phyloP scores from a whole-genome alignment of 805 yeast genomes.

The Cyberlindnera euphorbiae region DNA sequence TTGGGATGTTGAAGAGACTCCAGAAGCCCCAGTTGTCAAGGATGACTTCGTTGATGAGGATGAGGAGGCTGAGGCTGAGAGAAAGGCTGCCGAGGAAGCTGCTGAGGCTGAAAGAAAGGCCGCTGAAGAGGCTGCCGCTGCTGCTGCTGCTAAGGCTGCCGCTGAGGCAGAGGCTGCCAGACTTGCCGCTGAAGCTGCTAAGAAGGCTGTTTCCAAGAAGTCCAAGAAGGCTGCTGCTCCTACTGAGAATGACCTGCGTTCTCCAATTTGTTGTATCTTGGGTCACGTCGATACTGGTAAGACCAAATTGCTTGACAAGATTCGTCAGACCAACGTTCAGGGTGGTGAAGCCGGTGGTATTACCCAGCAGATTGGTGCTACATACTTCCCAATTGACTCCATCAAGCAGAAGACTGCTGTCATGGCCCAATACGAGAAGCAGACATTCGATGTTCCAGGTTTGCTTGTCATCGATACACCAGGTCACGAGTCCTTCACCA shows the following conservation, averaged over 20 bases:
- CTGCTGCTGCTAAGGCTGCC: conserved; percentile 23
- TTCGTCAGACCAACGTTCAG: conserved; percentile 98
- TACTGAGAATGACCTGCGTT: conserved; percentile 65
- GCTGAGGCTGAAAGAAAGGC: conserved; percentile 10
- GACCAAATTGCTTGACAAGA: conserved; percentile 92
- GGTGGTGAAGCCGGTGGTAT: conserved; percentile 99
- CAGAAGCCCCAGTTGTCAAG: conserved; percentile 4
- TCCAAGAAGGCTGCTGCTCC: conserved; percentile 14
- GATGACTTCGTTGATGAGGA: neutral
- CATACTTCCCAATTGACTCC: conserved; percentile 96
- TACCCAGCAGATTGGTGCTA: conserved; percentile 99
- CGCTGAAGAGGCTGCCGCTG: conserved; percentile 26
- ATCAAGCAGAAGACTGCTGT: conserved; percentile 87
- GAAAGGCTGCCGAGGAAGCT: conserved; percentile 23
- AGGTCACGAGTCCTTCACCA: conserved; percentile 99
- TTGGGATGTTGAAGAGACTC: conserved; percentile 41
- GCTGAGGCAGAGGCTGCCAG: conserved; percentile 11
- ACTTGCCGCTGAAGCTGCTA: conserved; percentile 8
- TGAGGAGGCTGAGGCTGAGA: conserved; percentile 2
- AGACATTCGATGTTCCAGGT: conserved; percentile 94
- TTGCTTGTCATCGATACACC: conserved; percentile 96
- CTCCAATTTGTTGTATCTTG: conserved; percentile 97
- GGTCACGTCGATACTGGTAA: conserved; percentile 99
- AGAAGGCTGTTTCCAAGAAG: conserved; percentile 22
- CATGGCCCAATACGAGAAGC: conserved; percentile 82